Evolutionary conservation across 169 alveolate species (phyloP).

Genomic region (Eimeria praecox): DNA sequence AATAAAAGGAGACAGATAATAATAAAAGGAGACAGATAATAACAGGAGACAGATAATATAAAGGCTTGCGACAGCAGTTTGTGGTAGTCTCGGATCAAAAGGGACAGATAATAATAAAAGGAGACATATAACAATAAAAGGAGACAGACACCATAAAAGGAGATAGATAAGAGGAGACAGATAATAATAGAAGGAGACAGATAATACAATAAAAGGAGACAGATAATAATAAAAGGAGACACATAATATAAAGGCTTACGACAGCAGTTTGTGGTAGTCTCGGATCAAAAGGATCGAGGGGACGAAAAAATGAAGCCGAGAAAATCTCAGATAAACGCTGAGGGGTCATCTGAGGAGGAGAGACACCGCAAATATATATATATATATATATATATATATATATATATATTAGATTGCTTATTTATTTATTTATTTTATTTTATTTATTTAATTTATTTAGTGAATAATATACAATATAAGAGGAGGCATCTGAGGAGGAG

Average conservation of each 20-base stretch:
- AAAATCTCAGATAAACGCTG: constrained; percentile 51
- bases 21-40: too few relatives aligned
- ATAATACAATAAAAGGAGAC: too few relatives aligned
- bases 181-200: too few relatives aligned
- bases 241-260: not conserved
- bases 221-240: too few relatives aligned
- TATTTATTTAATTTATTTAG: not conserved
- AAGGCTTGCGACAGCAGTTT: not conserved
- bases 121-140: too few relatives aligned
- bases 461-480: too few relatives aligned
- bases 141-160: too few relatives aligned
- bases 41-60: too few relatives aligned
- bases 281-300: constrained; percentile 1
- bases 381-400: not conserved
- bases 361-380: not conserved
- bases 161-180: too few relatives aligned
- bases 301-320: constrained; percentile 54
- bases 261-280: constrained; percentile 14
- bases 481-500: too few relatives aligned
- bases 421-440: not conserved
- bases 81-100: constrained; percentile 1
- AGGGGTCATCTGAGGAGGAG: constrained; percentile 65
- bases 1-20: too few relatives aligned
- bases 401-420: too few relatives aligned
- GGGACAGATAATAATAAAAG: not conserved